Evolutionary conservation across 2,329 filamentous ascomycete species (phyloP).

Genomic region (Lojkania enalia): DNA sequence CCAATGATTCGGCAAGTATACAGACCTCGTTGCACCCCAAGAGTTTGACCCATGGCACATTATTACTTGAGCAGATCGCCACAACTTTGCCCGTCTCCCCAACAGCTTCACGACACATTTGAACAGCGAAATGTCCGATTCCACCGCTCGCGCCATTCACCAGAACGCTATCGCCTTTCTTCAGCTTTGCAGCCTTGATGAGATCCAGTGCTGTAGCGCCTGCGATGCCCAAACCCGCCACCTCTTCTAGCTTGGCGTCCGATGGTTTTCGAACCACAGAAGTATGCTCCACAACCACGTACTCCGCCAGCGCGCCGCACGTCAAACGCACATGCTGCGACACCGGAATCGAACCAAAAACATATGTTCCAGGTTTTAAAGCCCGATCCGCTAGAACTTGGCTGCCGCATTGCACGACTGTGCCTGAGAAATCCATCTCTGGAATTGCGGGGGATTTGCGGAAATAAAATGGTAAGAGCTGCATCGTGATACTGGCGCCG

Average conservation of each 20-base stretch:
- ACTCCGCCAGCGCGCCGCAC: constrained; percentile 47
- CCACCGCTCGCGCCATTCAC: constrained; percentile 58
- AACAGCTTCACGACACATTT: constrained; percentile 47
- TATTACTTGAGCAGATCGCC: constrained; percentile 52
- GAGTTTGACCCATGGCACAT: constrained; percentile 47
- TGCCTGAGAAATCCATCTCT: constrained; percentile 48
- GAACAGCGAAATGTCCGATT: constrained; percentile 53
- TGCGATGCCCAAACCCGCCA: constrained; percentile 46
- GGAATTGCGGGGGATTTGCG: constrained; percentile 44
- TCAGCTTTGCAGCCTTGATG: constrained; percentile 37
- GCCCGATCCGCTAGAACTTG: constrained; percentile 3
- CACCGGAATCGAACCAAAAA: constrained; percentile 48
- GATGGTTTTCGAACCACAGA: constrained; percentile 36
- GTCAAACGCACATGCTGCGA: constrained; percentile 39
- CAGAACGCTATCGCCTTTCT: constrained; percentile 47
- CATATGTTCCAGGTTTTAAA: constrained; percentile 37
- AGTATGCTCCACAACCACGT: constrained; percentile 44
- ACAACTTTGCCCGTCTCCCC: constrained; percentile 44
- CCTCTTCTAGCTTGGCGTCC: constrained; percentile 36
- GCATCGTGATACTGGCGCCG: constrained; percentile 47
- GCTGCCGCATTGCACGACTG: constrained; percentile 27
- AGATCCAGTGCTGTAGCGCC: constrained; percentile 47
- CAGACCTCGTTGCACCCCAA: constrained; percentile 45
- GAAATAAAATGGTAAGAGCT: constrained; percentile 46
- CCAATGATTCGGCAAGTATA: neutral